Conservation (phyloP, 2,329 filamentous ascomycete genomes). For the Botrytis paeoniae region DNA sequence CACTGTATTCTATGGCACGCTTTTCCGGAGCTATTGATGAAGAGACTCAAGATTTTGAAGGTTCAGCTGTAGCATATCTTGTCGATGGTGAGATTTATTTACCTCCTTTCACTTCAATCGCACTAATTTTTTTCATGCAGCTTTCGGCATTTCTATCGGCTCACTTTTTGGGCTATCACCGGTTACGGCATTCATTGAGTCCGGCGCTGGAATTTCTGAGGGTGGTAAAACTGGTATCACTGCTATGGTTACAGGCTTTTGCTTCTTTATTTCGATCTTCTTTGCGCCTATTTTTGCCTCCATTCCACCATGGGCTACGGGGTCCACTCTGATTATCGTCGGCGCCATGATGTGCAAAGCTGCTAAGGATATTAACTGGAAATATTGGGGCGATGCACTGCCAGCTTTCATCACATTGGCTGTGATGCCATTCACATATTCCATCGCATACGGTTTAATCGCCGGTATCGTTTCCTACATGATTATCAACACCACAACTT, state of each 20-base stretch:
- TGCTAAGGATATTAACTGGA: constrained; percentile 83
- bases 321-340: constrained; percentile 79
- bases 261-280: constrained; percentile 84
- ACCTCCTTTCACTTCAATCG: background rate
- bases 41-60: constrained; percentile 81
- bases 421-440: constrained; percentile 88
- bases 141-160: constrained; percentile 75
- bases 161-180: constrained; percentile 74
- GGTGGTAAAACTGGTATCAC: constrained; percentile 87
- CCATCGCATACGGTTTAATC: constrained; percentile 82
- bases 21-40: constrained; percentile 79
- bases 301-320: constrained; percentile 85
- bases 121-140: constrained; percentile 35
- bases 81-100: constrained; percentile 53
- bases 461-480: constrained; percentile 74
- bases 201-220: constrained; percentile 85
- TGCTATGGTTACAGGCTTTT: constrained; percentile 72
- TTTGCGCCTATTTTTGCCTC: constrained; percentile 89
- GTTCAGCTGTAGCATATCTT: constrained; percentile 77
- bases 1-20: constrained; percentile 84
- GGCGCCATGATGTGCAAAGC: constrained; percentile 80
- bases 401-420: constrained; percentile 82
- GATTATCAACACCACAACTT: constrained; percentile 70
- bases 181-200: constrained; percentile 84
- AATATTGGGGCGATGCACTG: constrained; percentile 76